These are phyloP conservation scores for Parastagonospora avenae DNA, from an alignment of 2,329 filamentous ascomycete genomes.

Conservation along the genomic window DNA sequence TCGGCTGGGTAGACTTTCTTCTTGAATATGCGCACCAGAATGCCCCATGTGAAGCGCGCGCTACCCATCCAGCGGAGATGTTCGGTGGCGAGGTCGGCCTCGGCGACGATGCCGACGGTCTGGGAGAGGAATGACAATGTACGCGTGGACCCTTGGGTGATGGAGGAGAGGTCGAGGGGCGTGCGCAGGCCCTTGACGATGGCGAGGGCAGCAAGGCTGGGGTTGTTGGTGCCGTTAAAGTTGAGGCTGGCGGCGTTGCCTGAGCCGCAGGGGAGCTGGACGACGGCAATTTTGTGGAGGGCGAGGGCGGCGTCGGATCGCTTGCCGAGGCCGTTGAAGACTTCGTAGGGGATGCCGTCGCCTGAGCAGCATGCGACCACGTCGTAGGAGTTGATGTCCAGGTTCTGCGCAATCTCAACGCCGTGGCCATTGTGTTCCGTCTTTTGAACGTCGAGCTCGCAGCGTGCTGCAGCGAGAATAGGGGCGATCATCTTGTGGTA, in stretches of 20 bases:
- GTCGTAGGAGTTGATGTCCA: conserved; percentile 83
- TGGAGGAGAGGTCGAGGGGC: conserved; percentile 81
- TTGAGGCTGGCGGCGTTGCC: conserved; percentile 95
- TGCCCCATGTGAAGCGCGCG: conserved; percentile 82
- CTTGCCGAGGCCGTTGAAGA: conserved; percentile 89
- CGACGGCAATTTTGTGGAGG: conserved; percentile 76
- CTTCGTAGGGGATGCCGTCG: conserved; percentile 88
- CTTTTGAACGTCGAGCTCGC: conserved; percentile 73
- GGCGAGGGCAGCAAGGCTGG: conserved; percentile 76
- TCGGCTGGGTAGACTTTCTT: conserved; percentile 88
- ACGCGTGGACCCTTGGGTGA: conserved; percentile 79
- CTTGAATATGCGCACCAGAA: conserved; percentile 75
- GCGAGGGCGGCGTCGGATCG: conserved; percentile 76
- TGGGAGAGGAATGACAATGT: conserved; percentile 90
- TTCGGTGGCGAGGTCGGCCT: conserved; percentile 88
- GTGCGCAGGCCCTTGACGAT: conserved; percentile 88
- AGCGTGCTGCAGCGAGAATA: conserved; percentile 80
- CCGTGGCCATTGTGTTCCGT: conserved; percentile 79
- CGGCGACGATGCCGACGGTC: conserved; percentile 85
- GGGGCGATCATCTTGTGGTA: conserved; percentile 80
- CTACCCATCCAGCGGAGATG: conserved; percentile 91
- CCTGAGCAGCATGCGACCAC: conserved; percentile 88
- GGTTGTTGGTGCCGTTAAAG: conserved; percentile 77
- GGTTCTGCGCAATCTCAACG: conserved; percentile 71
- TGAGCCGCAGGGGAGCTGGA: conserved; percentile 87